phyloP scores from a whole-genome alignment of 2,329 filamentous ascomycete species.

The Aspergillus calidoustus region DNA sequence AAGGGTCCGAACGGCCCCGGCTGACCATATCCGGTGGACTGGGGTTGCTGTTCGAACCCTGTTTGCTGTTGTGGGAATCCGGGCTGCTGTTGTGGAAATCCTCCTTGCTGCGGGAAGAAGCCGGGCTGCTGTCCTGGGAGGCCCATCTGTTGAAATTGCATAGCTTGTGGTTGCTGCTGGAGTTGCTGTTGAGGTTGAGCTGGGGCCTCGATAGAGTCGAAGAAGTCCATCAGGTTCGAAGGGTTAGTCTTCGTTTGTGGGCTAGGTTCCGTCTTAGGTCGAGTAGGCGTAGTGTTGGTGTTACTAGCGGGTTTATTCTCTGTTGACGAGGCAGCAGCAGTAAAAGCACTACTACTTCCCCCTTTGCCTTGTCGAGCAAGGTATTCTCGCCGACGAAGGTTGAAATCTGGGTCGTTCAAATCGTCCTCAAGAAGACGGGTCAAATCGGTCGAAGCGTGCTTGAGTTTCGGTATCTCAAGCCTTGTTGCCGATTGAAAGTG shows the following conservation, averaged over 20 bases:
- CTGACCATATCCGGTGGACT: constrained; percentile 40
- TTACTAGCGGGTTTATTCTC: constrained; percentile 34
- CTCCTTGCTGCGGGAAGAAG: constrained; percentile 35
- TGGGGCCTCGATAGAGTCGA: constrained; percentile 88
- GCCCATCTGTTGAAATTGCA: constrained; percentile 46
- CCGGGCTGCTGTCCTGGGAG: constrained; percentile 30
- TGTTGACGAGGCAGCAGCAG: constrained; percentile 20
- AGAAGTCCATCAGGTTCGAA: constrained; percentile 89
- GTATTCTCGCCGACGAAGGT: constrained; percentile 89
- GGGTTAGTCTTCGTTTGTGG: constrained; percentile 44
- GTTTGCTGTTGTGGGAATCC: constrained; percentile 30
- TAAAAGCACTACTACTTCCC: constrained; percentile 40
- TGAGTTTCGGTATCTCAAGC: constrained; percentile 93
- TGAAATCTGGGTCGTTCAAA: constrained; percentile 91
- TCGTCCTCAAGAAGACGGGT: constrained; percentile 92
- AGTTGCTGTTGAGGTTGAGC: constrained; percentile 58
- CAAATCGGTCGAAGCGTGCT: constrained; percentile 92
- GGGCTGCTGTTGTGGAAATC: constrained; percentile 42
- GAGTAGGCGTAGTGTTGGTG: constrained; percentile 27
- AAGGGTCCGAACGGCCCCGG: constrained; percentile 29
- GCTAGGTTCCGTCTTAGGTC: constrained; percentile 35
- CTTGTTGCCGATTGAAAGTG: constrained; percentile 91
- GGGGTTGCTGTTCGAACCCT: constrained; percentile 31
- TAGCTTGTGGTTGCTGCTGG: constrained; percentile 32
- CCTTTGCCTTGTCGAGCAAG: constrained; percentile 80